A percentile compares a stretch with the other conserved stretches of the same genome.
Evolutionary conservation across 192 early-diverging fungal species (phyloP).

Genomic region (Obelidium mucronatum): DNA sequence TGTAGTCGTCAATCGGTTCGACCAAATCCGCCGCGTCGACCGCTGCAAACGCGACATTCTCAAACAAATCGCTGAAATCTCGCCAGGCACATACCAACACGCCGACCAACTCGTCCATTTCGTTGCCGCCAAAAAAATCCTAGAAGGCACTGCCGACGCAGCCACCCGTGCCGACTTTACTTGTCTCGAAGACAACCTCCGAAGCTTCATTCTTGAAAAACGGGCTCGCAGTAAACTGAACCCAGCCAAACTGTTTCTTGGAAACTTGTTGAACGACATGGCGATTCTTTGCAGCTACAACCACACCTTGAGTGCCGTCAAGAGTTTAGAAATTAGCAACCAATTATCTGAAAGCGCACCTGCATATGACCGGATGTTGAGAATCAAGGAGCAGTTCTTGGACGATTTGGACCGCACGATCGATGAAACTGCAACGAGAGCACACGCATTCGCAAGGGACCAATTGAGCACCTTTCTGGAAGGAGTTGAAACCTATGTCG

Average conservation of each 20-base stretch:
- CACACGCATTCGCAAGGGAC: conserved; percentile 41
- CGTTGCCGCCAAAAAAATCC: conserved; percentile 74
- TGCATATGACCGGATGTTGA: conserved; percentile 76
- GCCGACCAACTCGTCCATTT: conserved; percentile 95
- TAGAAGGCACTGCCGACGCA: conserved; percentile 36
- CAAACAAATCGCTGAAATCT: conserved; percentile 96
- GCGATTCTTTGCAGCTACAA: conserved; percentile 76
- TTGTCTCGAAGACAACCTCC: conserved; percentile 83
- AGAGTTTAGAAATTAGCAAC: conserved; percentile 65
- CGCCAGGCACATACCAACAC: conserved; percentile 90
- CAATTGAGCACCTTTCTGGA: conserved; percentile 61
- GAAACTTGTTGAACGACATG: conserved; percentile 86
- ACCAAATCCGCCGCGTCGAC: conserved; percentile 93
- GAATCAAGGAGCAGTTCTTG: conserved; percentile 74
- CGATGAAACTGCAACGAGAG: conserved; percentile 44
- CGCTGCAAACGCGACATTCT: conserved; percentile 93
- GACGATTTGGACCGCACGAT: conserved; percentile 60
- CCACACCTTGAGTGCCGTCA: conserved; percentile 61
- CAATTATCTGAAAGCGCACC: conserved; percentile 57
- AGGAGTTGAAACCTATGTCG: conserved; percentile 72
- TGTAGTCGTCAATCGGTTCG: conserved; percentile 98
- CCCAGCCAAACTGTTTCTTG: conserved; percentile 90
- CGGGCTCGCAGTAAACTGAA: conserved; percentile 92
- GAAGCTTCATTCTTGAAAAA: conserved; percentile 94
- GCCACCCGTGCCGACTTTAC: conserved; percentile 65